phyloP scores from a whole-genome alignment of 345 rosid genomes.

The Xanthoceras sorbifolium region DNA sequence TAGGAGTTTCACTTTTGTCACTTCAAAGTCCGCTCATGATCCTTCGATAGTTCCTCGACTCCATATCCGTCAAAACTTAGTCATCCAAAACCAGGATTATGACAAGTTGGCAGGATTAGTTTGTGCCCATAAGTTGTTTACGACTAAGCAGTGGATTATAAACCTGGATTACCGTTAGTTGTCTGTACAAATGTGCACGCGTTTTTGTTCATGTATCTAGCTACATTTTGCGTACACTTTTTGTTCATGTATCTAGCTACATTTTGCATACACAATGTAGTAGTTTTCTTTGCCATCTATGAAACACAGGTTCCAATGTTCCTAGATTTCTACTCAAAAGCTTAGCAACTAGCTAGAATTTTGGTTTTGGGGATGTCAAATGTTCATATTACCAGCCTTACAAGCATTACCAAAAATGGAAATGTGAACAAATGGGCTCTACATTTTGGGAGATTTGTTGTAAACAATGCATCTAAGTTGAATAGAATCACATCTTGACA shows the following conservation, averaged over 20 bases:
- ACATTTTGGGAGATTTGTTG: constrained; percentile 11
- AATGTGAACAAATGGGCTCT: neutral
- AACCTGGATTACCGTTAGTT: neutral
- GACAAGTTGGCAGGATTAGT: neutral
- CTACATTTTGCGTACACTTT: too few relatives aligned
- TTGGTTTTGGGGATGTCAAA: neutral
- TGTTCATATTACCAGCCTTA: neutral
- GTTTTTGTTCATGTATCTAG: constrained; percentile 14
- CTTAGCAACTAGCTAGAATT: neutral
- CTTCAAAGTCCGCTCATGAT: neutral
- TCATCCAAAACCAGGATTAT: neutral
- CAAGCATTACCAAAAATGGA: constrained; percentile 13
- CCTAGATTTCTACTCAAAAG: constrained; percentile 11
- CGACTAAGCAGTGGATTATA: neutral
- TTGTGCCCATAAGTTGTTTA: neutral
- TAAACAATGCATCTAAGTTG: neutral
- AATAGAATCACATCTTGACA: too few relatives aligned
- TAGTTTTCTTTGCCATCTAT: neutral
- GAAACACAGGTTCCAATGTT: constrained; percentile 15
- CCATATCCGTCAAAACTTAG: neutral
- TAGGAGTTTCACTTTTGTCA: neutral
- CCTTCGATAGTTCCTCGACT: neutral
- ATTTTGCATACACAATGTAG: neutral
- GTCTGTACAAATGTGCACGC: constrained; percentile 6
- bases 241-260: too few relatives aligned